Conservation (phyloP, 2,329 filamentous ascomycete genomes). For the Amylocarpus encephaloides region DNA sequence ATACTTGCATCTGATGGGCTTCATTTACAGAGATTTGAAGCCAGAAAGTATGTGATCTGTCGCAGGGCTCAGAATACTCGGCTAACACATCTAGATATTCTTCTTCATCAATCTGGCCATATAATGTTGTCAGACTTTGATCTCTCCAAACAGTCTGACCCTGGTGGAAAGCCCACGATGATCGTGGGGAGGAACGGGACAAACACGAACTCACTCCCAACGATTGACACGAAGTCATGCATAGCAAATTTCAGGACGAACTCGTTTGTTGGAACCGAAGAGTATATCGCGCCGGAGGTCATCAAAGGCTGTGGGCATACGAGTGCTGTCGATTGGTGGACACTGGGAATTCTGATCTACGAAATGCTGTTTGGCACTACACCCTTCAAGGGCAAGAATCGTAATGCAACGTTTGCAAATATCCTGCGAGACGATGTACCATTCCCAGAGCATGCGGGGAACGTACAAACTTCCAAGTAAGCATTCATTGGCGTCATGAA, state of each 20-base stretch:
- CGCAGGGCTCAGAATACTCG: slow-evolving; percentile 7
- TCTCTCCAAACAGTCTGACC: slow-evolving; percentile 93
- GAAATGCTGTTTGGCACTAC: slow-evolving; percentile 99
- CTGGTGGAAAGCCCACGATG: slow-evolving; percentile 95
- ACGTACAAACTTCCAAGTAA: slow-evolving; percentile 87
- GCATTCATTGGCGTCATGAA: slow-evolving; percentile 33
- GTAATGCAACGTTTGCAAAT: slow-evolving; percentile 96
- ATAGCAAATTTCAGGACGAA: slow-evolving; percentile 98
- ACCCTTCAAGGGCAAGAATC: slow-evolving; percentile 98
- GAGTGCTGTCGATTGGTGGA: slow-evolving; percentile 99
- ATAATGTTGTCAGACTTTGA: slow-evolving; percentile 99
- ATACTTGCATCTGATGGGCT: slow-evolving; percentile 97
- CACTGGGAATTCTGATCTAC: slow-evolving; percentile 91
- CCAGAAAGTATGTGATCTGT: slow-evolving; percentile 70
- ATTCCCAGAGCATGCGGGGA: slow-evolving; percentile 82
- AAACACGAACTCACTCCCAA: slow-evolving; percentile 78
- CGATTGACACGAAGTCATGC: slow-evolving; percentile 98
- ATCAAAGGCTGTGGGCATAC: slow-evolving; percentile 99
- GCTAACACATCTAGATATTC: slow-evolving; percentile 64
- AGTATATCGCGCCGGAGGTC: slow-evolving; percentile 97
- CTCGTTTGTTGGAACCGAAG: slow-evolving; percentile 96
- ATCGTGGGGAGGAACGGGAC: slow-evolving; percentile 81
- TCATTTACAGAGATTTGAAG: slow-evolving; percentile 97
- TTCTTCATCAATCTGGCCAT: slow-evolving; percentile 97
- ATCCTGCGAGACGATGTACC: slow-evolving; percentile 93